phyloP scores from a whole-genome alignment of 163 green algal species.

The Chlamydomonas reinhardtii region DNA sequence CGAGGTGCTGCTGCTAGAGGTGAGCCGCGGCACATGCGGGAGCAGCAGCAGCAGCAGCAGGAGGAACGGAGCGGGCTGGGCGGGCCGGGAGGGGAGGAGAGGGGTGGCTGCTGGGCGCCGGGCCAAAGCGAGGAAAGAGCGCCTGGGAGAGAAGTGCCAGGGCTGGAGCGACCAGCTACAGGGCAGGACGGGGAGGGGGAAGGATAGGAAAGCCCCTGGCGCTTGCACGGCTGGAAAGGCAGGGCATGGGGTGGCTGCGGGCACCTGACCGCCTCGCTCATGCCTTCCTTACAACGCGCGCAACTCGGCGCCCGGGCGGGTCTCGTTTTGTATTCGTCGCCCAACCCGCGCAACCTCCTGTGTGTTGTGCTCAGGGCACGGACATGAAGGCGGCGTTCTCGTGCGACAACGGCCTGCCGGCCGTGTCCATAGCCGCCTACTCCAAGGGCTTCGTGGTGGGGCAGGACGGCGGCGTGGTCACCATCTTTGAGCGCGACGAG shows the following conservation, averaged over 20 bases:
- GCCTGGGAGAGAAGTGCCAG: too few species aligned
- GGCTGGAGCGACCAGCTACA: too few species aligned
- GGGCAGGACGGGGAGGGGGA: neutral
- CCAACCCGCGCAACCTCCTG: too few species aligned
- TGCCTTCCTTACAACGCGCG: too few species aligned
- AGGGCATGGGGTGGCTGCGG: too few species aligned
- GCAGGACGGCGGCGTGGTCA: constrained; percentile 75
- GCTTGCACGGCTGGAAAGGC: too few species aligned
- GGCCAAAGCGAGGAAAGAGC: too few species aligned
- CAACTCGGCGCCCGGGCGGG: too few species aligned
- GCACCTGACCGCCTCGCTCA: too few species aligned
- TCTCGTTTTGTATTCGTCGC: too few species aligned
- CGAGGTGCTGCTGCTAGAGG: constrained; percentile 87
- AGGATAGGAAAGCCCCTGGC: neutral
- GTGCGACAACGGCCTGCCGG: constrained; percentile 62
- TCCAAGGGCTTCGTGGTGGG: constrained; percentile 88
- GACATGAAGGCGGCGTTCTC: constrained; percentile 57
- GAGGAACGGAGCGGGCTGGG: neutral
- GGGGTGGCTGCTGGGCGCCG: too few species aligned
- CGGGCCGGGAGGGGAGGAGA: neutral
- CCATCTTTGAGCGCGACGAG: constrained; percentile 86
- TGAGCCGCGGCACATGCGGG: constrained; percentile 9
- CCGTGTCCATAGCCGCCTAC: constrained; percentile 68
- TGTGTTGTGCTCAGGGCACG: constrained; percentile 19
- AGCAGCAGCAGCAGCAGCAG: neutral